Base-by-base conservation (phyloP, 768 basidiomycete genomes). In the Dioszegia aurantiaca region DNA sequence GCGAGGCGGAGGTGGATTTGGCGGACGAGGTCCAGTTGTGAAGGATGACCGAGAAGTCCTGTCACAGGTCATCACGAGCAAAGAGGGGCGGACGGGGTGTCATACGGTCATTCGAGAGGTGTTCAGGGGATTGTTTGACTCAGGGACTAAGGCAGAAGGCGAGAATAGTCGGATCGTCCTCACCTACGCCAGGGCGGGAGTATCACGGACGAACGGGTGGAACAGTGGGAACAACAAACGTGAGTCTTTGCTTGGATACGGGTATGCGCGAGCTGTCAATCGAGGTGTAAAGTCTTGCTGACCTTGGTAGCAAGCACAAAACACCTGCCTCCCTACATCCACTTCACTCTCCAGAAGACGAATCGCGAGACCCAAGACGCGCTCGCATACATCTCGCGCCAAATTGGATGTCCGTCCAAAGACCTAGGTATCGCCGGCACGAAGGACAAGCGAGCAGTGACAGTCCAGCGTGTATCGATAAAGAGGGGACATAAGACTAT, bases 291-390 rank as follows among this genome's bases (percentile, higher is more conserved):
- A 23, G n/a, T 19, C 9, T 31, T 33, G 1, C 51, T 27, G 4
- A 43, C 24, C 52, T 47, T 16, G 36, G 8, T 40, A 63, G 61
- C 63, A 36, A 55, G 41, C 48, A 40, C 51, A 8, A 59, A 56
- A 23, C 47, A 55, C 40, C 66, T 62, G 2, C 78, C 78, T 0
- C 88, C 87, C 0, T 99, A 88, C 72, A 90, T 98, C 62, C 92
- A 97, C 72, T 95, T 98, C 76, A 95, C 90, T 0, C 79, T 99
- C 31, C 92, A 94, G 73, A 99, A 99, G 78, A 89, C 92, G 21
- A 99, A 99, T 73, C 86, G 95, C 42, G 95, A 99, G 71, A 95
- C 91, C 2, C 92, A 95, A 71, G 95, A 98, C 70, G 90, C 90
- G 1, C 83, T 99, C 21, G 81, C 84, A 1, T 81, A 93, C 67